These are phyloP conservation scores for Globisporangium barbulae DNA, from an alignment of 352 stramenopile genomes.

Conservation along the genomic window DNA sequence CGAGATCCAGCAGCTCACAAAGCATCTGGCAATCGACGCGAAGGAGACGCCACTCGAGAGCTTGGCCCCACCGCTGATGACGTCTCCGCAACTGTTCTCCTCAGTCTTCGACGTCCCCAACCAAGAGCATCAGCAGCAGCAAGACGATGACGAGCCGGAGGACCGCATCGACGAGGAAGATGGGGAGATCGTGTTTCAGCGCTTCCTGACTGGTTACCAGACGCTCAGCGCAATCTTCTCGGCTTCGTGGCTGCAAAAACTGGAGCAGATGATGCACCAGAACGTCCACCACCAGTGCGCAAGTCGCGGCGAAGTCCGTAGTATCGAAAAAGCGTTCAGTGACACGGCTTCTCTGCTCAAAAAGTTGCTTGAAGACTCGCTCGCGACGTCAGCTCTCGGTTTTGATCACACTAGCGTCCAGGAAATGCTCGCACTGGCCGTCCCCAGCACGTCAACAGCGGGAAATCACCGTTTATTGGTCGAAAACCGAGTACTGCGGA, in stretches of 20 bases:
- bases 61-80: slow-evolving; percentile 9
- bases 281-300: slow-evolving; percentile 56
- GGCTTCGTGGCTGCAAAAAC: slow-evolving; percentile 29
- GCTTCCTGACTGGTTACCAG: slow-evolving; percentile 1
- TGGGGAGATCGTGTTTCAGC: neutral
- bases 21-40: slow-evolving; percentile 34
- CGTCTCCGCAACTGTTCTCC: slow-evolving; percentile 15
- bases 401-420: slow-evolving; percentile 1
- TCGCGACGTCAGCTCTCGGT: slow-evolving; percentile 6
- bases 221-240: slow-evolving; percentile 22
- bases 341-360: slow-evolving; percentile 6
- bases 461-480: slow-evolving; percentile 1
- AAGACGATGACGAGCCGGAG: slow-evolving; percentile 14
- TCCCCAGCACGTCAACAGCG: neutral
- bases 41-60: neutral
- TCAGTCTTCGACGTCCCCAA: slow-evolving; percentile 10
- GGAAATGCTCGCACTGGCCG: slow-evolving; percentile 7
- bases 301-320: slow-evolving; percentile 21
- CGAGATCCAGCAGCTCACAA: slow-evolving; percentile 27
- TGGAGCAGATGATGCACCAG: slow-evolving; percentile 53
- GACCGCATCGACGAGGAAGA: neutral
- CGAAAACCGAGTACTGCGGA: slow-evolving; percentile 14
- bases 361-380: slow-evolving; percentile 5
- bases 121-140: slow-evolving; percentile 7
- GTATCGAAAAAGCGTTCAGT: slow-evolving; percentile 23